These are phyloP conservation scores for Myriosclerotinia scirpicola DNA, from an alignment of 2,329 filamentous ascomycete genomes.

Conservation along the genomic window DNA sequence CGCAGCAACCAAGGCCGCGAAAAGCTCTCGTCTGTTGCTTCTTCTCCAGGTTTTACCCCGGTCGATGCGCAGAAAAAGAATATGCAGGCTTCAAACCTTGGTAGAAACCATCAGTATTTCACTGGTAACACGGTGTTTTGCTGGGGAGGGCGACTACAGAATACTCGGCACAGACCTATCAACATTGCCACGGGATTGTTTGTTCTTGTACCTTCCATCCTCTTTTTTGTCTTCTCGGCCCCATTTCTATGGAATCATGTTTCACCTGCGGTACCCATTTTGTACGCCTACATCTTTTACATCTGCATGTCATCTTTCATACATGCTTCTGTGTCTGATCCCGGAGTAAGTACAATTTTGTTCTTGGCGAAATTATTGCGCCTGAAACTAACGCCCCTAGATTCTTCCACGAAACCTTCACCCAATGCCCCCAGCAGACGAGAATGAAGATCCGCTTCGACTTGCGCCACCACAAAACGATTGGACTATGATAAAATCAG, in stretches of 20 bases:
- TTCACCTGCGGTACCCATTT: slow-evolving; percentile 81
- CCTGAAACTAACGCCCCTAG: slow-evolving; percentile 48
- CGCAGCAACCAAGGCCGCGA: slow-evolving; percentile 68
- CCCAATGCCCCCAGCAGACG: slow-evolving; percentile 73
- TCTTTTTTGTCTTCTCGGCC: slow-evolving; percentile 85
- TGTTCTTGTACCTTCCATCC: slow-evolving; percentile 71
- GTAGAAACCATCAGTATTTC: slow-evolving; percentile 89
- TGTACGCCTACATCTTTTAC: slow-evolving; percentile 89
- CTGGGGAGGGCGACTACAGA: slow-evolving; percentile 80
- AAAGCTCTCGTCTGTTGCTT: slow-evolving; percentile 78
- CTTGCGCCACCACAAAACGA: slow-evolving; percentile 85
- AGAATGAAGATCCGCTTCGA: slow-evolving; percentile 76
- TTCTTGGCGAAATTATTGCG: slow-evolving; percentile 13
- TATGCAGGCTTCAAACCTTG: slow-evolving; percentile 45
- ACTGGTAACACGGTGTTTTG: slow-evolving; percentile 91
- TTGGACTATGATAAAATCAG: slow-evolving; percentile 88
- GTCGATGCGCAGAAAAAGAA: slow-evolving; percentile 43
- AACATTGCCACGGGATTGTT: slow-evolving; percentile 83
- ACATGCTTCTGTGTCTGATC: slow-evolving; percentile 88
- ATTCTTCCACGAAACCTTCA: slow-evolving; percentile 92
- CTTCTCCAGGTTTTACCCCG: slow-evolving; percentile 65
- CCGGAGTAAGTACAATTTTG: slow-evolving; percentile 66
- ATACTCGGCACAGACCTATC: slow-evolving; percentile 81
- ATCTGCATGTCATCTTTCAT: slow-evolving; percentile 91
- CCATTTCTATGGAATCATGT: slow-evolving; percentile 82